Conservation (phyloP, 2,329 filamentous ascomycete species). For the Pyrenophora tritici-repentis region DNA sequence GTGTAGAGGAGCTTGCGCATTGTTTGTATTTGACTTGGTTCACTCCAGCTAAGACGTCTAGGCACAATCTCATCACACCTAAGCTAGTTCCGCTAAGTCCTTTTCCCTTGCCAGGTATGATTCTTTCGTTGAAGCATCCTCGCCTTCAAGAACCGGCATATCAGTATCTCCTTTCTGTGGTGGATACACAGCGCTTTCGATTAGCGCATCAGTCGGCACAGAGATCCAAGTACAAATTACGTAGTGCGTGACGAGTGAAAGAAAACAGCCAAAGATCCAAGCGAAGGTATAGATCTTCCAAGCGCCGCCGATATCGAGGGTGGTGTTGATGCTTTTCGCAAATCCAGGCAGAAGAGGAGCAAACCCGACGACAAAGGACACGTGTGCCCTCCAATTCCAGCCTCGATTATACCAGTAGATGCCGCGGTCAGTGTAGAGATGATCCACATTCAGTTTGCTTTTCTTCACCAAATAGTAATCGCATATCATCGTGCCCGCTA, state of each 20-base stretch:
- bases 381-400: conserved; percentile 44
- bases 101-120: conserved; percentile 32
- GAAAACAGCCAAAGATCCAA: conserved; percentile 50
- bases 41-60: neutral
- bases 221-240: conserved; percentile 49
- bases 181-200: conserved; percentile 48
- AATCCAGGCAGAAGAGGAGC: conserved; percentile 47
- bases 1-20: too few relatives aligned
- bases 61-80: neutral
- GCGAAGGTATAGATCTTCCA: conserved; percentile 52
- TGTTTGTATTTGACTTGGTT: too few relatives aligned
- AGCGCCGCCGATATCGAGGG: conserved; percentile 47
- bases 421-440: conserved; percentile 39
- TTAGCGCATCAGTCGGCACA: conserved; percentile 38
- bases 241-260: conserved; percentile 46
- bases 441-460: conserved; percentile 40
- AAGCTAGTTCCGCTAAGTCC: conserved; percentile 26
- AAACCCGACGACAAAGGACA: conserved; percentile 39
- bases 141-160: conserved; percentile 25
- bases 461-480: conserved; percentile 47
- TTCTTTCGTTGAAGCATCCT: conserved; percentile 28
- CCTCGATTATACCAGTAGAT: conserved; percentile 44
- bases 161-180: conserved; percentile 39
- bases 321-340: conserved; percentile 46
- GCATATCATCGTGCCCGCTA: conserved; percentile 43